Evolutionary conservation across 495 filamentous ascomycete species (phyloP), one percentile per base, ranked within the genome.

Genomic region (Penicillium ochrochloron): DNA sequence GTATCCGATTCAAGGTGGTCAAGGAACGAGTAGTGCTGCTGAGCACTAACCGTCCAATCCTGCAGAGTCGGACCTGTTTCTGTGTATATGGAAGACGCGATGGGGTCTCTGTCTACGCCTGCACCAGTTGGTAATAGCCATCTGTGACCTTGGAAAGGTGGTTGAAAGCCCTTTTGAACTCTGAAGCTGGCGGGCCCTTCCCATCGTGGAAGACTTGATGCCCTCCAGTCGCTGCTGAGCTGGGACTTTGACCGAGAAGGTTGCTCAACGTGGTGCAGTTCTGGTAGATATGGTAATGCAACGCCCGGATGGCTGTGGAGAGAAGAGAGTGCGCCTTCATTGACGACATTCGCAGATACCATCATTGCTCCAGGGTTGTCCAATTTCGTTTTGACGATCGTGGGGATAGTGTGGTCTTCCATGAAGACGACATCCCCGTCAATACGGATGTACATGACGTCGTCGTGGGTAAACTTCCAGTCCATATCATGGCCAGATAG

Each of bases 341-440:
- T 85, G 60, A 85, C 73, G 23, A 85, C 72, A 63, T 87, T 87
- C 23, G 83, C 84, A 1, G 83, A 84, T 0, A 86, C 75, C 46
- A 83, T 77, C 51, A 77, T 72, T 1, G 78, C 75, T 50, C 79
- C 73, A 9, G 81, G 82, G 35, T 82, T 72, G 8, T 82, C 76
- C 29, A 84, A 66, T 57, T 80, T 77, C n/a, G 83, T 84, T 48
- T 83, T 82, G 27, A 86, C 76, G 2, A 87, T 72, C 9, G 79
- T 78, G 1, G 83, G 77, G 46, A 87, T 85, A 44, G 83, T 75
- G 58, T 81, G 74, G 46, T 85, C 83, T 56, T 85, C 83, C 15
- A 87, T 64, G 60, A 79, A 87, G 17, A 85, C 78, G 50, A 82
- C 76, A 63, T 86, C 84, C 9, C 84, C 84, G 64, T 86, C 84